Conservation (phyloP, 2,329 filamentous ascomycete genomes). For the Gaeumannomyces sp. region DNA sequence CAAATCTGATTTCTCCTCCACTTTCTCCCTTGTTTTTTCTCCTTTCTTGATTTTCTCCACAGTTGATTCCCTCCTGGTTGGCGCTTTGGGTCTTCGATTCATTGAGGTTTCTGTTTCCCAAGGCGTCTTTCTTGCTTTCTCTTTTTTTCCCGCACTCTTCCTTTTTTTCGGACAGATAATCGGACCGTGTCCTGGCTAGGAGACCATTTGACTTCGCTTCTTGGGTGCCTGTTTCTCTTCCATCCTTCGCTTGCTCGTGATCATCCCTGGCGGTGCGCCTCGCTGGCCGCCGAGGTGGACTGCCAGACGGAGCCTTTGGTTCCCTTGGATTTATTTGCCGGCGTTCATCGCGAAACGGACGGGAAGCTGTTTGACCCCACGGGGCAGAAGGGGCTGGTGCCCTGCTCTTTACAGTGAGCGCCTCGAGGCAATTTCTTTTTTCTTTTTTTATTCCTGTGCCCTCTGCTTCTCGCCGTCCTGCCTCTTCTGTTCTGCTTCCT, state of each 20-base stretch:
- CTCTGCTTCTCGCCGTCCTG: too few species aligned
- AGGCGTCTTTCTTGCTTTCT: background rate
- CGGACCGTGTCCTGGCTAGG: background rate
- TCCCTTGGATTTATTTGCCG: too few species aligned
- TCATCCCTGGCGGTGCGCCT: background rate
- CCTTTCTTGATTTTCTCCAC: slow-evolving; percentile 8
- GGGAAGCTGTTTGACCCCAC: too few species aligned
- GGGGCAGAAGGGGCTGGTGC: too few species aligned
- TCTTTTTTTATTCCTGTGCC: too few species aligned
- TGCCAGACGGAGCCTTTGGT: too few species aligned
- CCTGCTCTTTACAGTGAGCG: too few species aligned
- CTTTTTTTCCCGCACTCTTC: background rate
- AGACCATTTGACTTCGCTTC: background rate
- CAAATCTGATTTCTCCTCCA: slow-evolving; percentile 11
- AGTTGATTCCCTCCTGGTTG: background rate
- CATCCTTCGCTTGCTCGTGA: background rate
- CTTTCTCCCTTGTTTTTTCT: slow-evolving; percentile 12
- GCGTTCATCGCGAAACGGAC: too few species aligned
- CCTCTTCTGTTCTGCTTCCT: too few species aligned
- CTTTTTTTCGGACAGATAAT: slow-evolving; percentile 5
- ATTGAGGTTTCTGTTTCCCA: background rate
- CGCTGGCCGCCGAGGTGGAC: background rate
- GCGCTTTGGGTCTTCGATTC: background rate
- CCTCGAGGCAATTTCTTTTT: too few species aligned
- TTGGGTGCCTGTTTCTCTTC: background rate